Evolutionary conservation across 2,329 filamentous ascomycete genomes (phyloP), one percentile per base, ranked within the genome.

Genomic region (Sclerotinia nivalis): DNA sequence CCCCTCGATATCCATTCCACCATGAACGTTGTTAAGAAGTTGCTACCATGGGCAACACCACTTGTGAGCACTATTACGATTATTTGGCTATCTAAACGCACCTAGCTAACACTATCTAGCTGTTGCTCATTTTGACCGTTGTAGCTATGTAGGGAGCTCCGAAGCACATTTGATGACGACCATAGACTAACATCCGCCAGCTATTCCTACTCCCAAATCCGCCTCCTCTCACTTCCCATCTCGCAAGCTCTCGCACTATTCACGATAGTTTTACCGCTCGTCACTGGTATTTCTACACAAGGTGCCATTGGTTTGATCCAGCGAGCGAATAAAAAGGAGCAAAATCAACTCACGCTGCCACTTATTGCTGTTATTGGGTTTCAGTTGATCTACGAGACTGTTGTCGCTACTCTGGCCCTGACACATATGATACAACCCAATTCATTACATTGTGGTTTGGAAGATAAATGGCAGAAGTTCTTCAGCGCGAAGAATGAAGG

Each of bases 401-500:
- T 77, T 31, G 69, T 79, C 31, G 76, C 71, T 25, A 79, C 77
- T 2, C 71, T 78, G 4, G 75, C 77, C 1, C 65, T 78, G 66
- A 76, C 76, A 25, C 71, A 77, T 68, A 76, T 78, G 18, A 52
- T 76, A 6, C 76, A 76, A 28, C 75, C 75, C 34, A 69, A 71
- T 4, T 62, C 75, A 8, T 61, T 77, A 49, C 45, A 81, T n/a
- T 92, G 90, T 76, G 80, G 81, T 1, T 78, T 92, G n/a, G 81
- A 86, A 12, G 80, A 80, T 4, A 78, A 77, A 52, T 93, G 90
- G 90, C 80, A 82, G 73, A 72, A 70, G 3, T 76, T 91, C 70
- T 92, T 83, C 74, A 77, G 73, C 0, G 73, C 75, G 0, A 87
- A 88, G 71, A 81, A 91, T 68, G 82, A 72, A 0, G 75, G 76